Percentiles rank a stretch among this genome's conserved stretches.
Evolutionary conservation across 2,329 filamentous ascomycete genomes (phyloP).

Genomic region (Ophiostoma perfectum): DNA sequence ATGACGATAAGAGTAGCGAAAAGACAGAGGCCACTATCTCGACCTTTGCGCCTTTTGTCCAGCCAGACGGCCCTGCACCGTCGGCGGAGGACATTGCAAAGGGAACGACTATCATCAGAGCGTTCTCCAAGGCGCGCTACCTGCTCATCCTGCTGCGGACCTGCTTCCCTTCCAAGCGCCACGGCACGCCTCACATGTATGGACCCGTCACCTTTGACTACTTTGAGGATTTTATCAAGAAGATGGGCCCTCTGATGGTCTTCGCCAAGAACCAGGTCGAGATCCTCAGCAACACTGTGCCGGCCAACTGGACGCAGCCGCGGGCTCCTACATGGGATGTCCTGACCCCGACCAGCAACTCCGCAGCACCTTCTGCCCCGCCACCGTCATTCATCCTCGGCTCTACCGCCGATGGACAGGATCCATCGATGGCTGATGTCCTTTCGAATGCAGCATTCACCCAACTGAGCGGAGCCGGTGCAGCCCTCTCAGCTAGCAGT

Average conservation of each 20-base stretch:
- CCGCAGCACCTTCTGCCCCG: background rate
- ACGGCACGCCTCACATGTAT: conserved; percentile 60
- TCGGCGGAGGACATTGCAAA: conserved; percentile 42
- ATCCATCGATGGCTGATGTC: conserved; percentile 6
- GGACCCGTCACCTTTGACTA: conserved; percentile 79
- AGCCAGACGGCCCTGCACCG: conserved; percentile 36
- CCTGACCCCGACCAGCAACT: background rate
- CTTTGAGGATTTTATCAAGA: conserved; percentile 67
- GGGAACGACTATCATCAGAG: conserved; percentile 74
- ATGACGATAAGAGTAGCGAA: background rate
- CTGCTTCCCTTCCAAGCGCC: conserved; percentile 65
- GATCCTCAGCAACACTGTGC: conserved; percentile 65
- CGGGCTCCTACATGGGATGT: conserved; percentile 19
- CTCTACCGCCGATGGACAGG: background rate
- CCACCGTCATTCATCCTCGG: background rate
- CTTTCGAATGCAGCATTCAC: conserved; percentile 5
- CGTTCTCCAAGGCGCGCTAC: conserved; percentile 69
- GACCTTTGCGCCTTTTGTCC: conserved; percentile 67
- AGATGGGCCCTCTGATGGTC: conserved; percentile 71
- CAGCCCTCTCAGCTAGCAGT: background rate
- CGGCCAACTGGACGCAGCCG: conserved; percentile 55
- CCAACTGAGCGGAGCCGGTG: background rate
- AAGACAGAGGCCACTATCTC: conserved; percentile 33
- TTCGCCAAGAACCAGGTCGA: conserved; percentile 83
- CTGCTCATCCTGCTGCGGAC: conserved; percentile 70